Conservation (phyloP, 2,329 filamentous ascomycete species). For the Pezicula neosporulosa region DNA sequence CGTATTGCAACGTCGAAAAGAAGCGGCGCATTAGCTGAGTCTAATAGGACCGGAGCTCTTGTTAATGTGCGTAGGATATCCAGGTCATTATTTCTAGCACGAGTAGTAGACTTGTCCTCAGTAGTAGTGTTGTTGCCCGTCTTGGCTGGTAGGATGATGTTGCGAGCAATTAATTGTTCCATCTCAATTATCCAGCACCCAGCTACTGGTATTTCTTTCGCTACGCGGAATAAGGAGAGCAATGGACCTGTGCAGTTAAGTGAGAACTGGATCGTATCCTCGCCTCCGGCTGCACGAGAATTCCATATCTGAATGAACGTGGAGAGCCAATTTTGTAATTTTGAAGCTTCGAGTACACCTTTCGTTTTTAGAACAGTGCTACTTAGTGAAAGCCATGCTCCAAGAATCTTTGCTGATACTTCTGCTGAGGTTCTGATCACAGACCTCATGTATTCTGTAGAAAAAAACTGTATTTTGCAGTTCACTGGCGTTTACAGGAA, state of each 20-base stretch:
- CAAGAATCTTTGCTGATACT: conserved; percentile 25
- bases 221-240: conserved; percentile 22
- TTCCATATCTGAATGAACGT: conserved; percentile 28
- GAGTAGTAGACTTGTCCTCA: background rate
- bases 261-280: conserved; percentile 22
- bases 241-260: conserved; percentile 27
- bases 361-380: conserved; percentile 5
- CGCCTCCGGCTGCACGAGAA: conserved; percentile 13
- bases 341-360: background rate
- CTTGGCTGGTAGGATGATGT: conserved; percentile 31
- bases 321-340: conserved; percentile 16
- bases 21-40: conserved; percentile 35
- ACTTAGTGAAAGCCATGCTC: conserved; percentile 27
- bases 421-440: conserved; percentile 23
- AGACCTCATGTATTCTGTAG: conserved; percentile 28
- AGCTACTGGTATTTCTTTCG: conserved; percentile 1
- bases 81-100: background rate
- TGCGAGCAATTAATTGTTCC: conserved; percentile 29
- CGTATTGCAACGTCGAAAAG: conserved; percentile 43
- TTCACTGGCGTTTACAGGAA: conserved; percentile 1
- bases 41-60: conserved; percentile 18
- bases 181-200: conserved; percentile 17
- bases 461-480: conserved; percentile 17
- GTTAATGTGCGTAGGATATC: conserved; percentile 20
- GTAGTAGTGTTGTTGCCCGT: conserved; percentile 12